These are phyloP conservation scores for Sporothrix phasma DNA, from an alignment of 2,329 filamentous ascomycete species.

Conservation along the genomic window DNA sequence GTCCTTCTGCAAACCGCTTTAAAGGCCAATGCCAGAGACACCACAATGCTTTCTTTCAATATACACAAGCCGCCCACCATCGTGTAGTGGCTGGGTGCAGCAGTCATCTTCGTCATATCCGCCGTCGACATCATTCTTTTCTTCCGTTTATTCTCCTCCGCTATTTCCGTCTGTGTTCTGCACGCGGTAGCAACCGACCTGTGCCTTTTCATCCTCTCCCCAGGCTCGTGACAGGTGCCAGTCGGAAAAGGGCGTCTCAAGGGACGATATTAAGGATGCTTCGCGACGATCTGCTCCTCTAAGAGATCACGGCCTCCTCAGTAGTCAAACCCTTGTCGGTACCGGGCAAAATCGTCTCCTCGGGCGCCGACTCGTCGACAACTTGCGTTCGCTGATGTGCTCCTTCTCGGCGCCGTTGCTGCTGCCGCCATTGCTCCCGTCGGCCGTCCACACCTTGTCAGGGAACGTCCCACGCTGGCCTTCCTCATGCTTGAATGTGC, in stretches of 20 bases:
- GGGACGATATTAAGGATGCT: neutral
- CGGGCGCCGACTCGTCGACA: slow-evolving; percentile 56
- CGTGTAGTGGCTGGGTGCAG: neutral
- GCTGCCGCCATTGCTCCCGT: slow-evolving; percentile 24
- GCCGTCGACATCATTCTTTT: neutral
- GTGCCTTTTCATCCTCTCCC: neutral
- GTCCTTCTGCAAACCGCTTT: slow-evolving; percentile 4
- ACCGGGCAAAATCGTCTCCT: slow-evolving; percentile 63
- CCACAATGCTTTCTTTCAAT: slow-evolving; percentile 7
- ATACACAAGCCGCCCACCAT: neutral
- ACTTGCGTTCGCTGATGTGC: slow-evolving; percentile 82
- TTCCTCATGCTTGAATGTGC: slow-evolving; percentile 81
- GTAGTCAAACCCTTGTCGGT: slow-evolving; percentile 28
- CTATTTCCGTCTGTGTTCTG: neutral
- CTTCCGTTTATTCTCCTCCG: neutral
- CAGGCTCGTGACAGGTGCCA: neutral
- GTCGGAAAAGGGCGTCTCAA: neutral
- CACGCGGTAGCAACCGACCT: too few species aligned
- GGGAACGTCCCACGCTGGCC: slow-evolving; percentile 78
- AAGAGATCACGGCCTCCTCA: slow-evolving; percentile 24
- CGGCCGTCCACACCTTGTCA: slow-evolving; percentile 85
- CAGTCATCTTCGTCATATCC: neutral
- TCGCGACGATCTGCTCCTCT: slow-evolving; percentile 10
- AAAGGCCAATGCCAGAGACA: slow-evolving; percentile 4
- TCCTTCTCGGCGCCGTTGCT: slow-evolving; percentile 21